phyloP scores from a whole-genome alignment of 1,284 basidiomycete species.

The Anthracocystis walkeri region DNA sequence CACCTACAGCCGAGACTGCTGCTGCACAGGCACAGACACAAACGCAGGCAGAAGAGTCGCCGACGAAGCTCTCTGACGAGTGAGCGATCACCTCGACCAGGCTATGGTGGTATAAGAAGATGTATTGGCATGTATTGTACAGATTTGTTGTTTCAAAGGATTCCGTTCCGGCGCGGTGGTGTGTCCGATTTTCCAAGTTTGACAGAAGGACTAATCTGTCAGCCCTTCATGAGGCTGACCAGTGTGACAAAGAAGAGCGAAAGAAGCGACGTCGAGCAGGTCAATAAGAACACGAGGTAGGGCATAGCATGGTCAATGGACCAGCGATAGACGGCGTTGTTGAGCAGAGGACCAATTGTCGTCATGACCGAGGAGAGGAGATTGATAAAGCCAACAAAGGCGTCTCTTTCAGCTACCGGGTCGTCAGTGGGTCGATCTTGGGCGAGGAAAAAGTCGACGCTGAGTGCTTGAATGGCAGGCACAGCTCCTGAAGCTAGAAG shows the following conservation, averaged over 20 bases:
- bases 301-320: slow-evolving; percentile 28
- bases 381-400: slow-evolving; percentile 37
- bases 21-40: neutral
- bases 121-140: slow-evolving; percentile 5
- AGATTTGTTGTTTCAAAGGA: neutral
- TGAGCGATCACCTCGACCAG: neutral
- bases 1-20: neutral
- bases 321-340: slow-evolving; percentile 37
- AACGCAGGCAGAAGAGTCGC: slow-evolving; percentile 2
- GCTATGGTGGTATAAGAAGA: neutral
- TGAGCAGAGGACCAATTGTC: slow-evolving; percentile 30
- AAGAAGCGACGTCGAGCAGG: slow-evolving; percentile 10
- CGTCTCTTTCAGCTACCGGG: slow-evolving; percentile 32
- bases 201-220: neutral
- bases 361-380: slow-evolving; percentile 15
- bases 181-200: neutral
- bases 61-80: slow-evolving; percentile 13
- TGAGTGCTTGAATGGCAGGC: slow-evolving; percentile 33
- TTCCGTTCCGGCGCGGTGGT: neutral
- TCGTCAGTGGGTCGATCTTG: slow-evolving; percentile 32
- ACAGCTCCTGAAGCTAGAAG: slow-evolving; percentile 20
- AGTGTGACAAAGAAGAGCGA: slow-evolving; percentile 21
- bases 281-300: slow-evolving; percentile 32
- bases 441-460: slow-evolving; percentile 43
- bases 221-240: slow-evolving; percentile 3